Evolutionary conservation across 768 basidiomycete genomes (phyloP), one percentile per base, ranked within the genome.

Genomic region (Glaciozyma martinii): DNA sequence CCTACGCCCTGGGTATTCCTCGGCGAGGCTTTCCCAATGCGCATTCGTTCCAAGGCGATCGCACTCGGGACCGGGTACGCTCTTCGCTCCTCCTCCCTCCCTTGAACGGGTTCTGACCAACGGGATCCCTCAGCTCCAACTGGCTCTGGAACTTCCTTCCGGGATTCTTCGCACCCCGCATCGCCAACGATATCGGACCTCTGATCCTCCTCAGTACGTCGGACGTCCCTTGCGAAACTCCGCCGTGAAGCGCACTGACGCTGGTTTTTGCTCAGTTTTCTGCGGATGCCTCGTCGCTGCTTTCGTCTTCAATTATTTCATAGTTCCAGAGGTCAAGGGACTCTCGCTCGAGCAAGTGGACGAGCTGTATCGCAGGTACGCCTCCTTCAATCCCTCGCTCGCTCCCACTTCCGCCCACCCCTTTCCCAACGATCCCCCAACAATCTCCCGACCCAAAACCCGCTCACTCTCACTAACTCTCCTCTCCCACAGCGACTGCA

Each of bases 11-110:
- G 57, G 37, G 25, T 19, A 25, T 49, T 23, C 44, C 27, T 25
- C 9, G 62, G 60, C 27, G 42, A 18, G 42, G 59, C 46, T 1
- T 71, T 71, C 66, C 70, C 70, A 3, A 61, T 66, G 5, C 61
- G 70, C 7, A 55, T 71, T 25, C 55, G 70, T 18, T 40, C 66
- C 9, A 71, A 71, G 50, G 59, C 43, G 15, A 68, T 71, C 46
- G 56, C 66, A 0, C 32, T 62, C 19, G 62, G 62, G 2, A 33
- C 40, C 0, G 21, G n/a, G 46, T 47, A 21, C 46, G 21, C 46
- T 19, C 46, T 4, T n/a, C 21, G 3, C n/a, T n/a, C 19, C 46
- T 21, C 44, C 42, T 10, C 9, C 18, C 42, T 43, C 42, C 42
- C 42, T 18, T 43, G 9, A 10, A 9, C 42, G n/a, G 2, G 10